Base-by-base conservation (phyloP, 768 basidiomycete genomes). In the Xanthoconium stramineum region DNA sequence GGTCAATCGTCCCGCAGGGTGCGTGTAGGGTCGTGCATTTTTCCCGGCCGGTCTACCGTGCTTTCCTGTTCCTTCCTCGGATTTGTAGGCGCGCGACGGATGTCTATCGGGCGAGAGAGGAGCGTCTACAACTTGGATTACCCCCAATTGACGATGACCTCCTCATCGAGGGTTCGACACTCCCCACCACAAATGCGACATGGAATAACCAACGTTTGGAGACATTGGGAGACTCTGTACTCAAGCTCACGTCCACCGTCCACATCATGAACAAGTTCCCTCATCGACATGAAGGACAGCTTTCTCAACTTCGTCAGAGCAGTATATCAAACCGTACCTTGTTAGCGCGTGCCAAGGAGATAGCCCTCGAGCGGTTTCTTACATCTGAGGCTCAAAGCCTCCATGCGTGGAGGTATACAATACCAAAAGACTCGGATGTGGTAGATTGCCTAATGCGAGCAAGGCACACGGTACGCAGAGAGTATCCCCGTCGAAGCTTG, bases 171-270 rank as follows among this genome's bases (percentile, higher is more conserved):
- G 90, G 89, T 6, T 78, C 90, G 24, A 92, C 90, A 2, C 74
- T 92, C 12, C 94, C 93, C 1, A 77, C 78, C 36, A 79, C 86
- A 7, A 66, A 65, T 35, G 78, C 83, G 8, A 79, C 80, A 10
- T 91, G 83, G 73, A 90, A 80, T 70, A 95, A 94, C 59, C 91
- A 96, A 64, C 83, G 90, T 1, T 69, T 95, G 53, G 94, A 96
- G 69, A 94, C 91, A 0, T 75, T 95, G 8, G 94, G 94, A 10
- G 94, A 96, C 65, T 82, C 87, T 0, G 89, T 93, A 1, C 76
- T 93, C 42, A 86, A 93, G 64, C 71, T 94, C 28, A 82, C 84
- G 47, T 84, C 84, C 5, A 88, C 87, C 20, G 83, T 92, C 3
- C 83, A 93, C 65, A 72, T 91, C 6, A 86, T 87, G 72, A 90